Evolutionary conservation across 495 filamentous ascomycete genomes (phyloP).

Genomic region (Talaromyces ruber): DNA sequence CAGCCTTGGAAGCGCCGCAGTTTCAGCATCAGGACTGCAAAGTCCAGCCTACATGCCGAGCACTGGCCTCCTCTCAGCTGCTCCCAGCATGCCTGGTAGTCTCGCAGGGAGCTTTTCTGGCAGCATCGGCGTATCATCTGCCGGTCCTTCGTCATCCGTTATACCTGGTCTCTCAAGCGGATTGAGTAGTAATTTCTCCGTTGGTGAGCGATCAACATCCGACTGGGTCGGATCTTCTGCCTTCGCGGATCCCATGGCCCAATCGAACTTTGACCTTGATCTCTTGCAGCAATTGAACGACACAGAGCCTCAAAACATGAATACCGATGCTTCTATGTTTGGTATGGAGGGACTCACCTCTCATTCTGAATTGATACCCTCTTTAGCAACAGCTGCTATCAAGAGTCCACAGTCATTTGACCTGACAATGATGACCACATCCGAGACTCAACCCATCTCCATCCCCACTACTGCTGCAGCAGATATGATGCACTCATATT

Average conservation of each 20-base stretch:
- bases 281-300: constrained; percentile 31
- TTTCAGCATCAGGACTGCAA: constrained; percentile 25
- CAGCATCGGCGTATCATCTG: constrained; percentile 25
- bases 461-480: neutral
- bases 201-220: constrained; percentile 22
- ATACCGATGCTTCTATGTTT: neutral
- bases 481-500: neutral
- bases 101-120: constrained; percentile 32
- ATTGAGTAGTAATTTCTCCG: constrained; percentile 31
- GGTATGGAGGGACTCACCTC: neutral
- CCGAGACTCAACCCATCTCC: constrained; percentile 2
- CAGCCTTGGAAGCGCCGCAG: constrained; percentile 17
- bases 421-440: neutral
- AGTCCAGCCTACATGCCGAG: constrained; percentile 27
- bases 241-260: constrained; percentile 28
- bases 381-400: too few relatives aligned
- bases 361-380: neutral
- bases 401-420: neutral
- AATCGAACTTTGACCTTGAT: constrained; percentile 36
- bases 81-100: constrained; percentile 28
- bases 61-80: constrained; percentile 24
- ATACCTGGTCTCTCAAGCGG: constrained; percentile 25
- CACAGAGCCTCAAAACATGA: constrained; percentile 9
- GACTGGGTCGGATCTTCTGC: constrained; percentile 14
- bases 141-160: constrained; percentile 10